These are phyloP conservation scores for Candolleomyces aberdarensis DNA, from an alignment of 768 basidiomycete species.

Conservation along the genomic window DNA sequence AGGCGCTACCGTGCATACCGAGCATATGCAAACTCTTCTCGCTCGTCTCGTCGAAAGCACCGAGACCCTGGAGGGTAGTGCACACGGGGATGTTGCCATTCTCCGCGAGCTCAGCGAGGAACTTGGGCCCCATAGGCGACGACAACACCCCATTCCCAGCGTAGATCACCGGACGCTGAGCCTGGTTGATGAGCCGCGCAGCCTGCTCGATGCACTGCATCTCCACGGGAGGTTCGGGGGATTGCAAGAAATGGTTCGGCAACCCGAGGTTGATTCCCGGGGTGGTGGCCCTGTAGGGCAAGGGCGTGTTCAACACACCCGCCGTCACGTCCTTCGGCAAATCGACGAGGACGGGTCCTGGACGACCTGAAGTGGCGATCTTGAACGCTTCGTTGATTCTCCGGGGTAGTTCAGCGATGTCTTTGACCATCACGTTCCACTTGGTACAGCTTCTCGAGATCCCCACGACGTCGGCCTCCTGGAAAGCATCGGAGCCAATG, in stretches of 20 bases:
- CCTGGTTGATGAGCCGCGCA: constrained; percentile 87
- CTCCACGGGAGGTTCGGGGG: constrained; percentile 59
- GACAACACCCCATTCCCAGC: constrained; percentile 89
- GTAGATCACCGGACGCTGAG: constrained; percentile 89
- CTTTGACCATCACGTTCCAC: constrained; percentile 99
- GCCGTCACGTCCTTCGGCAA: constrained; percentile 99
- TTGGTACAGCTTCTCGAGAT: constrained; percentile 98
- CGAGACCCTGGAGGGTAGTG: constrained; percentile 94
- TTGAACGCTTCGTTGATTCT: constrained; percentile 99
- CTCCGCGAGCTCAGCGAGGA: constrained; percentile 75
- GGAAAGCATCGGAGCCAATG: constrained; percentile 99
- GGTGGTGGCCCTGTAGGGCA: constrained; percentile 83
- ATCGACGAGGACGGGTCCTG: constrained; percentile 97
- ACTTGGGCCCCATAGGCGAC: constrained; percentile 74
- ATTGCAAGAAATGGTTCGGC: constrained; percentile 68
- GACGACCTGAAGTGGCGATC: constrained; percentile 95
- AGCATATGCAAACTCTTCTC: constrained; percentile 92
- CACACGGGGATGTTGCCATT: constrained; percentile 95
- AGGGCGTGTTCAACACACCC: constrained; percentile 77
- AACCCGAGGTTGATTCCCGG: constrained; percentile 74
- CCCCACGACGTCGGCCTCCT: constrained; percentile 95
- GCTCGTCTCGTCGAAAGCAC: constrained; percentile 90
- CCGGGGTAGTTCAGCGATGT: constrained; percentile 89
- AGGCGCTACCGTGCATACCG: constrained; percentile 97
- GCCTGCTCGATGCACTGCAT: constrained; percentile 71